These are phyloP conservation scores for Coemansia sp. DNA, from an alignment of 192 early-diverging fungal genomes.

Conservation along the genomic window DNA sequence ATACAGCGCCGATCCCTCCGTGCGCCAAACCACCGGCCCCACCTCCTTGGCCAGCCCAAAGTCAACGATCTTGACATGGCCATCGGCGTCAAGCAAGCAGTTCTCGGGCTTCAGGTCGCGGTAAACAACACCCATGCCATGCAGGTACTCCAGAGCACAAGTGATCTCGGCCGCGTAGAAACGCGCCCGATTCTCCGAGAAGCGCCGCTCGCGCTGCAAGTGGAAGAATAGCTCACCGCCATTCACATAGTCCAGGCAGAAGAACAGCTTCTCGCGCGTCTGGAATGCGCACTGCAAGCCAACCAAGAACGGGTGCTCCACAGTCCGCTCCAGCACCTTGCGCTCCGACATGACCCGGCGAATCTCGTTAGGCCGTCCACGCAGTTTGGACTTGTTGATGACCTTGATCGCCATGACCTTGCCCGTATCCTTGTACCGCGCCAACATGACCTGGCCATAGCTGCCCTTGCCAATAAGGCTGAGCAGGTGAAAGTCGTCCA, in stretches of 20 bases:
- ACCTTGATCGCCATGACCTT: slow-evolving; percentile 68
- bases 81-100: slow-evolving; percentile 69
- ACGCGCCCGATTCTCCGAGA: slow-evolving; percentile 56
- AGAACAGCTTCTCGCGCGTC: slow-evolving; percentile 65
- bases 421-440: slow-evolving; percentile 66
- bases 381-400: slow-evolving; percentile 62
- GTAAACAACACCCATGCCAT: slow-evolving; percentile 89
- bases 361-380: slow-evolving; percentile 58
- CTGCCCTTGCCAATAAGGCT: slow-evolving; percentile 73
- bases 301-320: slow-evolving; percentile 60
- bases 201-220: slow-evolving; percentile 60
- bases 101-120: slow-evolving; percentile 80
- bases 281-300: slow-evolving; percentile 71
- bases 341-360: slow-evolving; percentile 62
- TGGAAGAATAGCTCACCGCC: slow-evolving; percentile 75
- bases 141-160: slow-evolving; percentile 65
- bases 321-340: slow-evolving; percentile 52
- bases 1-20: slow-evolving; percentile 59
- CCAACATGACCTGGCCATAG: slow-evolving; percentile 72
- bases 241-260: slow-evolving; percentile 71
- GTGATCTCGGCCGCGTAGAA: slow-evolving; percentile 58
- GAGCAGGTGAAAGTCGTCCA: slow-evolving; percentile 63
- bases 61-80: slow-evolving; percentile 89
- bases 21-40: slow-evolving; percentile 59
- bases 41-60: slow-evolving; percentile 89